Percentiles rank a stretch among this genome's conserved stretches.
Conservation (phyloP, 139 green algal species). For the Asterochloris erici region DNA sequence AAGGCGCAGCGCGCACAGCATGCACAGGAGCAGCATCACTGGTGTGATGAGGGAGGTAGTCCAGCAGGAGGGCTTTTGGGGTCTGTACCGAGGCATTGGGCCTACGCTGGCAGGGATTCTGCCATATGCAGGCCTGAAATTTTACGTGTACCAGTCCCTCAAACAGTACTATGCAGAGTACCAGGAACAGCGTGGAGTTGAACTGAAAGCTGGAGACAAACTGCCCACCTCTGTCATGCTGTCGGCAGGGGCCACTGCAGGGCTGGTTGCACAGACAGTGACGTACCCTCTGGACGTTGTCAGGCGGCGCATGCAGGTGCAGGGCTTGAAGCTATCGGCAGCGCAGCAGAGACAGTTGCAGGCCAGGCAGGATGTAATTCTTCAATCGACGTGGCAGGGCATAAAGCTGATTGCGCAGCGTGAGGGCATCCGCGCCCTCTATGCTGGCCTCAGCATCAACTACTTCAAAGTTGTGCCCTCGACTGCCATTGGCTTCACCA, state of each 20-base stretch:
- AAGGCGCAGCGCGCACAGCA: neutral
- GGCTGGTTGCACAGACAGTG: conserved; percentile 81
- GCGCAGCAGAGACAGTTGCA: conserved; percentile 1
- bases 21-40: neutral
- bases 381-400: conserved; percentile 31
- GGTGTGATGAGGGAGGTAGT: conserved; percentile 47
- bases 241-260: conserved; percentile 71
- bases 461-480: conserved; percentile 93
- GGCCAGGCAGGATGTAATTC: neutral
- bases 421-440: conserved; percentile 55
- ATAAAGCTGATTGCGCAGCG: conserved; percentile 38
- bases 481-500: conserved; percentile 90
- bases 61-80: conserved; percentile 53
- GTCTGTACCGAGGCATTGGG: conserved; percentile 76
- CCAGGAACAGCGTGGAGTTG: conserved; percentile 5
- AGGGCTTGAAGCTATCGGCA: neutral
- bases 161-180: conserved; percentile 51
- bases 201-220: conserved; percentile 17
- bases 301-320: conserved; percentile 86
- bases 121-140: conserved; percentile 92
- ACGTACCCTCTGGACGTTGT: conserved; percentile 90
- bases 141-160: conserved; percentile 86
- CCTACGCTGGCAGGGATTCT: conserved; percentile 88
- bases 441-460: conserved; percentile 81
- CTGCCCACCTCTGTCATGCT: conserved; percentile 75